These are phyloP conservation scores for Termitomyces titanicus DNA, from an alignment of 768 basidiomycete genomes.

Conservation along the genomic window DNA sequence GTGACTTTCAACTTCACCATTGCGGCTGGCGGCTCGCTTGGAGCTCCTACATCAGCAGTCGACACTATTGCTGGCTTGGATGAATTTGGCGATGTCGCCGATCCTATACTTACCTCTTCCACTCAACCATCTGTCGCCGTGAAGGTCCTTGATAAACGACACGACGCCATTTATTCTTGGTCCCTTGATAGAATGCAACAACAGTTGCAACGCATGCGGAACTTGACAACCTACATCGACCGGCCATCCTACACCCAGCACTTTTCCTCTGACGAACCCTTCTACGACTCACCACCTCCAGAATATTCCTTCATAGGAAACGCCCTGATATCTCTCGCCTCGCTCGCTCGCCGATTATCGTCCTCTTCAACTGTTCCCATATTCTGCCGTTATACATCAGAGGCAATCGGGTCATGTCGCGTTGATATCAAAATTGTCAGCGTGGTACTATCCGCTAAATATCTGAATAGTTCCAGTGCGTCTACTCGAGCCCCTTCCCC, in stretches of 20 bases:
- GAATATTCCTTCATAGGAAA: slow-evolving; percentile 93
- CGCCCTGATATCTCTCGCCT: slow-evolving; percentile 75
- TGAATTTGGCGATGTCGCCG: slow-evolving; percentile 91
- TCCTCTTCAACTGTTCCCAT: slow-evolving; percentile 80
- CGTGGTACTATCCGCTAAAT: slow-evolving; percentile 57
- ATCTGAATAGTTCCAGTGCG: slow-evolving; percentile 55
- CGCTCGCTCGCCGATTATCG: slow-evolving; percentile 73
- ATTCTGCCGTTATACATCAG: slow-evolving; percentile 90
- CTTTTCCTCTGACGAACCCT: slow-evolving; percentile 90
- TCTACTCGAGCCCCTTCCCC: slow-evolving; percentile 79
- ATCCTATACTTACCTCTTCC: slow-evolving; percentile 67
- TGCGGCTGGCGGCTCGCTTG: slow-evolving; percentile 76
- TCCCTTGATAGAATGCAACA: slow-evolving; percentile 85
- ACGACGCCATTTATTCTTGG: slow-evolving; percentile 90
- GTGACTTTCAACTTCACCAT: slow-evolving; percentile 93
- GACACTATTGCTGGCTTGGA: slow-evolving; percentile 85
- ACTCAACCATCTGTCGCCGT: slow-evolving; percentile 83
- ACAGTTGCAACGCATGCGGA: slow-evolving; percentile 91
- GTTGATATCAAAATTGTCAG: slow-evolving; percentile 81
- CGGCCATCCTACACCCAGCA: slow-evolving; percentile 92
- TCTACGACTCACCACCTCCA: slow-evolving; percentile 85
- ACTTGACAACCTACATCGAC: slow-evolving; percentile 84
- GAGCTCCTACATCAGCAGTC: slow-evolving; percentile 76
- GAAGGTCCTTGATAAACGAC: slow-evolving; percentile 87
- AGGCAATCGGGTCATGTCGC: slow-evolving; percentile 94